Conservation (phyloP, 306 rosid genomes). For the Vachellia collinsii region DNA sequence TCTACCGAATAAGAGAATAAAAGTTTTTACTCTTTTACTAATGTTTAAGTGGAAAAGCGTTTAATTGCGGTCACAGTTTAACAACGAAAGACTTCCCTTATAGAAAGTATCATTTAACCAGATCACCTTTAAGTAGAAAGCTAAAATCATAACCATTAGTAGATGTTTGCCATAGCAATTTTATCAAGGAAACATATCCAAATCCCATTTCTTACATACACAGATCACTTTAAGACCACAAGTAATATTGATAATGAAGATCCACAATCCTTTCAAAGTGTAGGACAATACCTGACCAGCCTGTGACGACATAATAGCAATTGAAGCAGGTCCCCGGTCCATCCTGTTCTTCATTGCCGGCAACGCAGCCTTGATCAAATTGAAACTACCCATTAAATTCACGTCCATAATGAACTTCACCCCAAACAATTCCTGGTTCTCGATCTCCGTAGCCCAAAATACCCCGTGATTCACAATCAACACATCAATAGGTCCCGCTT, state of each 20-base stretch:
- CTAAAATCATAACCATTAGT: background rate
- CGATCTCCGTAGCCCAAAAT: conserved; percentile 69
- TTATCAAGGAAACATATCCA: background rate
- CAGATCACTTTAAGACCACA: background rate
- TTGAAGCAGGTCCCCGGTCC: conserved; percentile 65
- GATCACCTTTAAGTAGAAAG: background rate
- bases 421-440: conserved; percentile 73
- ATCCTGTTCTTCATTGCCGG: conserved; percentile 67
- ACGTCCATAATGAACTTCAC: conserved; percentile 80
- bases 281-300: conserved; percentile 75
- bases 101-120: no score
- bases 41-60: no score
- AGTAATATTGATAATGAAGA: background rate
- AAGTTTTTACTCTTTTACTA: no score
- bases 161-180: background rate
- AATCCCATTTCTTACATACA: background rate
- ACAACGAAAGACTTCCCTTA: no score
- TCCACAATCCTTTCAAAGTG: conserved; percentile 1
- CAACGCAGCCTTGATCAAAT: conserved; percentile 83
- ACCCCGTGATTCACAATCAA: conserved; percentile 85
- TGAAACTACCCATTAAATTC: conserved; percentile 73
- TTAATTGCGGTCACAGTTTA: no score
- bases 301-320: conserved; percentile 86
- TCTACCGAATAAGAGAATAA: no score
- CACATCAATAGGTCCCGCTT: conserved; percentile 80